Conservation (phyloP, 2,329 filamentous ascomycete species). For the Dothideomycetes sp. region DNA sequence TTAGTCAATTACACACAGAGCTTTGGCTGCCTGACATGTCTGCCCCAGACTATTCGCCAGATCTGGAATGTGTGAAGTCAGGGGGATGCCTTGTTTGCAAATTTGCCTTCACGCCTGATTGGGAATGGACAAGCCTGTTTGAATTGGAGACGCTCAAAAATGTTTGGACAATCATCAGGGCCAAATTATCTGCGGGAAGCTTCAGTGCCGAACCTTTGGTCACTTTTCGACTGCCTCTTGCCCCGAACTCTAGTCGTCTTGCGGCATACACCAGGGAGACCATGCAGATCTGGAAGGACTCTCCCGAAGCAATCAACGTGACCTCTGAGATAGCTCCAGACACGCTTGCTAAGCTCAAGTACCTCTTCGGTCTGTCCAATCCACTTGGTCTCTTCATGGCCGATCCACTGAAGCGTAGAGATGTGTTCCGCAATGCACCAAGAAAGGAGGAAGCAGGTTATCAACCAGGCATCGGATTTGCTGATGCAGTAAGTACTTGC, state of each 20-base stretch:
- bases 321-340: constrained; percentile 37
- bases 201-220: constrained; percentile 26
- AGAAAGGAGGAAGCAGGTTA: constrained; percentile 47
- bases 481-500: constrained; percentile 49
- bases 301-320: constrained; percentile 35
- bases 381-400: constrained; percentile 58
- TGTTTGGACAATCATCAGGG: constrained; percentile 22
- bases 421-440: constrained; percentile 52
- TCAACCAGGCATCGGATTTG: constrained; percentile 55
- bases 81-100: constrained; percentile 54
- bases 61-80: constrained; percentile 35
- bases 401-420: constrained; percentile 41
- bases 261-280: constrained; percentile 47
- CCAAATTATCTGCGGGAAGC: constrained; percentile 17
- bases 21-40: constrained; percentile 60
- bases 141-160: constrained; percentile 19
- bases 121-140: constrained; percentile 17
- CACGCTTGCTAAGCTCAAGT: constrained; percentile 49
- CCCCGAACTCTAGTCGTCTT: constrained; percentile 48
- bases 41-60: constrained; percentile 37
- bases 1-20: constrained; percentile 57
- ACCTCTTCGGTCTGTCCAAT: constrained; percentile 56
- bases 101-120: constrained; percentile 44
- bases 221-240: constrained; percentile 56
- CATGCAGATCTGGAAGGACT: constrained; percentile 57